A percentile compares a stretch with the other conserved stretches of the same genome.
These are phyloP conservation scores for Globisporangium takayamanum DNA, from an alignment of 352 stramenopile species.

Conservation along the genomic window DNA sequence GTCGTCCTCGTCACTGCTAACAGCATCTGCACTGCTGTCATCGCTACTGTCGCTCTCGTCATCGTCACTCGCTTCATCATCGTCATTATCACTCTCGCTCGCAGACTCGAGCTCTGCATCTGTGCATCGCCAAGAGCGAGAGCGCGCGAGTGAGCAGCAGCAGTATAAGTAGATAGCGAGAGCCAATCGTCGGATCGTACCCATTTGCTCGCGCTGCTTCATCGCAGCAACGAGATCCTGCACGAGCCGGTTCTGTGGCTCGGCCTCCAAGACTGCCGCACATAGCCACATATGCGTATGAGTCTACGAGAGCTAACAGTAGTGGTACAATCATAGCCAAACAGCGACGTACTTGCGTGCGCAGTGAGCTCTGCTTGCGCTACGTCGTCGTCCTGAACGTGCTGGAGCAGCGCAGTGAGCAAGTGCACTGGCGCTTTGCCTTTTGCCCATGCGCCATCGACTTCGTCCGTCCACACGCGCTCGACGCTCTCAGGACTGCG, in stretches of 20 bases:
- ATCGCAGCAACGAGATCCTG: conserved; percentile 53
- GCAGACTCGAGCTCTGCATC: conserved; percentile 30
- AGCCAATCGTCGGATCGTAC: conserved; percentile 10
- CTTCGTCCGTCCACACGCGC: conserved; percentile 51
- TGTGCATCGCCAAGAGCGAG: conserved; percentile 8
- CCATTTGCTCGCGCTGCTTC: conserved; percentile 50
- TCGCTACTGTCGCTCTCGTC: conserved; percentile 18
- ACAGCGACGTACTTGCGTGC: conserved; percentile 31
- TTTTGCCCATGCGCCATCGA: conserved; percentile 52
- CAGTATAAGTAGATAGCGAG: background rate
- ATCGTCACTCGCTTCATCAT: conserved; percentile 30
- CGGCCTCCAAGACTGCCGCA: conserved; percentile 38
- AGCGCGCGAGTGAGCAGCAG: background rate
- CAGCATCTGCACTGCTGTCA: conserved; percentile 17
- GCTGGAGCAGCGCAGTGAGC: conserved; percentile 46
- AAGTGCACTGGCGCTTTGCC: conserved; percentile 54
- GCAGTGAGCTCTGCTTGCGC: conserved; percentile 39
- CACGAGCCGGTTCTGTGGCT: conserved; percentile 62
- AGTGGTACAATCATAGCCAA: background rate
- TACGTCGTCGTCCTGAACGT: conserved; percentile 50
- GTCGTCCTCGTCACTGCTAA: conserved; percentile 1
- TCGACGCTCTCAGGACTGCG: conserved; percentile 42
- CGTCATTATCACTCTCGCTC: conserved; percentile 49
- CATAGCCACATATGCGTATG: background rate
- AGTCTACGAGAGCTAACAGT: background rate